Evolutionary conservation across 179 eudicot species (phyloP).

Genomic region (Nepenthes alata): DNA sequence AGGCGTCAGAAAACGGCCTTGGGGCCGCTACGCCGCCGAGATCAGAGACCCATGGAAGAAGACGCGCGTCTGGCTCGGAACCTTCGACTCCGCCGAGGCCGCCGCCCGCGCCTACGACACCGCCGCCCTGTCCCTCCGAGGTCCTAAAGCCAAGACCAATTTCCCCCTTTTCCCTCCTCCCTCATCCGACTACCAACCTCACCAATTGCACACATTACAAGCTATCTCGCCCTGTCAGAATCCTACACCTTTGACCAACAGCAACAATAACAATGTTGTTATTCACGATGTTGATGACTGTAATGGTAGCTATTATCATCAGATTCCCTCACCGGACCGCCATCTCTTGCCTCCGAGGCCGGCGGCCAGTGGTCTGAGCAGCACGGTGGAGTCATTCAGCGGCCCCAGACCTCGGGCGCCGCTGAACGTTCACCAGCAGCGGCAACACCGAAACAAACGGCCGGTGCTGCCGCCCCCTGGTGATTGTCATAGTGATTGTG

Average conservation of each 20-base stretch:
- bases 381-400: slow-evolving; percentile 14
- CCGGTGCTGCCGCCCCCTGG: slow-evolving; percentile 2
- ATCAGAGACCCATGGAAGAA: slow-evolving; percentile 16
- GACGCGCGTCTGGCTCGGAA: slow-evolving; percentile 14
- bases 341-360: background rate
- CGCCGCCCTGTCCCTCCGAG: slow-evolving; percentile 11
- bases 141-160: slow-evolving; percentile 13
- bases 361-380: slow-evolving; percentile 13
- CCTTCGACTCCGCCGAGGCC: slow-evolving; percentile 14
- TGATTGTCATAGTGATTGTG: slow-evolving; percentile 9
- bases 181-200: background rate
- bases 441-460: too few species aligned
- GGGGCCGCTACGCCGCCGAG: slow-evolving; percentile 17
- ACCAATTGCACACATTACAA: background rate
- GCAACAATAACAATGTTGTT: background rate
- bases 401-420: slow-evolving; percentile 7
- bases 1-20: slow-evolving; percentile 13
- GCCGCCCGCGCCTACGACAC: slow-evolving; percentile 16
- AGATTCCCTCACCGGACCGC: background rate
- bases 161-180: background rate
- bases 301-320: background rate
- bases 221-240: background rate
- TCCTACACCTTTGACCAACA: background rate
- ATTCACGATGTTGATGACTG: background rate
- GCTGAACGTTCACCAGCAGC: slow-evolving; percentile 2